phyloP scores from a whole-genome alignment of 768 basidiomycete genomes.

The Auricularia sp. region DNA sequence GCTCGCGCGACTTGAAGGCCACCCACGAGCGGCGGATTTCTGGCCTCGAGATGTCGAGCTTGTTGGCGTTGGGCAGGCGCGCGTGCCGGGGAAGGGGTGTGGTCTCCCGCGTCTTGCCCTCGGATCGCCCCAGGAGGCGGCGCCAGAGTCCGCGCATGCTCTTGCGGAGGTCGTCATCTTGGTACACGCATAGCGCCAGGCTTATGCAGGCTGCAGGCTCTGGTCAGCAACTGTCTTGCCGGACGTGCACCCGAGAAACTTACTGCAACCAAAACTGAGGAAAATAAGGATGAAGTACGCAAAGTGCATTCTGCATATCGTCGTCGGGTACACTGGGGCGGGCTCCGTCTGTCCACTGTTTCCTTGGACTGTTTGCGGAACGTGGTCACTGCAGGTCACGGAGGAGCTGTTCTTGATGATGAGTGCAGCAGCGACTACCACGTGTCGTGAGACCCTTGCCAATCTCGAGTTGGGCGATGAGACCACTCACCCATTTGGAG shows the following conservation, averaged over 20 bases:
- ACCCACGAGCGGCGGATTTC: not conserved
- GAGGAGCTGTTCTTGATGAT: not conserved
- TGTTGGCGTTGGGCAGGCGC: not conserved
- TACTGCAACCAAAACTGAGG: not conserved
- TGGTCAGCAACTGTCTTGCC: too few species aligned
- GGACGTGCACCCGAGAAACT: not conserved
- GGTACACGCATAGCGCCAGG: too few species aligned
- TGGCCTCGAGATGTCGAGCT: not conserved
- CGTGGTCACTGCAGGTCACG: not conserved
- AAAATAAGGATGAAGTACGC: not conserved
- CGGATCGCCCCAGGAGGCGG: too few species aligned
- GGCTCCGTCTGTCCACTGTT: not conserved
- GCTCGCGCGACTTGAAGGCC: not conserved
- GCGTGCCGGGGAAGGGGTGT: not conserved
- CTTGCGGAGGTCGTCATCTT: too few species aligned
- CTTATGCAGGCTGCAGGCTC: too few species aligned
- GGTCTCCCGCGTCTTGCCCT: not conserved
- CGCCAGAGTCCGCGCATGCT: too few species aligned
- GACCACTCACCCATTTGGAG: not conserved
- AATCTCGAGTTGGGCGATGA: not conserved
- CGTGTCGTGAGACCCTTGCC: not conserved
- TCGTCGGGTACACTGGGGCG: not conserved
- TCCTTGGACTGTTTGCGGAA: not conserved
- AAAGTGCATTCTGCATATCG: not conserved
- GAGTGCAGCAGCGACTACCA: not conserved